Evolutionary conservation across 73 alveolate species (phyloP), one percentile per base, ranked within the genome.

Genomic region (Loxodes magnus): DNA sequence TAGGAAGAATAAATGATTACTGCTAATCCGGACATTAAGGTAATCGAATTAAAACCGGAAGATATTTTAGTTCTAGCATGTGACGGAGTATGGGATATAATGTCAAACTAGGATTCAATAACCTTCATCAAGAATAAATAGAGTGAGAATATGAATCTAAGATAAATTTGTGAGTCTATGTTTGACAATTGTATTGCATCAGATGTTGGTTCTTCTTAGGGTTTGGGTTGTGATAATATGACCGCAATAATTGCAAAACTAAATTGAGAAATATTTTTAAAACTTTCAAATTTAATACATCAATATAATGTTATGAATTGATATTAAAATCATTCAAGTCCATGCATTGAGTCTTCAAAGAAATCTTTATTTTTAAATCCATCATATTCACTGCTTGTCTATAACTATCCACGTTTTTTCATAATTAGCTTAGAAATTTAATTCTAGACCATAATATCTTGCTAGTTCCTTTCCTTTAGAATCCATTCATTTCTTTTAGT

Each of bases 1-100:
- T 91, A 78, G 22, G 95, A 84, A 49, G 96, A 89, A 27, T 85
- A 85, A 33, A 79, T 82, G 5, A 78, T 89, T 15, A 65, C 92
- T n/a, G 79, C 87, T 37, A 54, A 60, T 39, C 96, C 96, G 96
- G 85, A 35, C 36, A 60, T 89, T 5, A 44, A 44, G 16, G 57
- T 42, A 12, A 39, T 36, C 10, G 62, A 64, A 15, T 37, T 84
- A 6, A 55, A 64, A 21, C 71, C 84, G 28, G 56, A 43, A 0
- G 92, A 76, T 52, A 48, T 49, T 20, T 37, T 61, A 12, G 21
- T 61, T 7, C 35, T 61, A 43, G 74, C 65, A 43, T 61, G 74
- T 50, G 74, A 44, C 35, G 74, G 74, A 14, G 48, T 61, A 4
- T 61, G 62, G 62, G 74, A 61, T 28, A 29, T 54, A 15, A 33